Conservation (phyloP, 768 basidiomycete species). For the Naganishia friedmannii region DNA sequence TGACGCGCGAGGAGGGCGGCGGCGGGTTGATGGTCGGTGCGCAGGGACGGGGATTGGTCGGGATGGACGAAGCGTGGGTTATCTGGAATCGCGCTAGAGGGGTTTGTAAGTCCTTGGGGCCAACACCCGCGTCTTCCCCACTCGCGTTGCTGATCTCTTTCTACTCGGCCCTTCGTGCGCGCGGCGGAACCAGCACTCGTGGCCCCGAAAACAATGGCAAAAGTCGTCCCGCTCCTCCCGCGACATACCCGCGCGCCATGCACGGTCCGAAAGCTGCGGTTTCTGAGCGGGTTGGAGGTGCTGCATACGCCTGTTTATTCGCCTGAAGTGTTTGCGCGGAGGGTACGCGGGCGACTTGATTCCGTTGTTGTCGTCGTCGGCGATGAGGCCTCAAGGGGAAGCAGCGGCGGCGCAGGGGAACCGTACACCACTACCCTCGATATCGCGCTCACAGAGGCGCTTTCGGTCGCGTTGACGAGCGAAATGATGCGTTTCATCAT, state of each 20-base stretch:
- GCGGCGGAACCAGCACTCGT: conserved; percentile 65
- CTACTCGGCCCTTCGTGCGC: conserved; percentile 3
- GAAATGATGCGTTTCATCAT: conserved; percentile 80
- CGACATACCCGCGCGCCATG: conserved; percentile 61
- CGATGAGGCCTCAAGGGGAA: too few relatives aligned
- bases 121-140: background rate
- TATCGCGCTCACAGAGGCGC: conserved; percentile 66
- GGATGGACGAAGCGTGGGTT: conserved; percentile 90
- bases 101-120: conserved; percentile 63
- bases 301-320: conserved; percentile 79
- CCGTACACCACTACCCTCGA: conserved; percentile 54
- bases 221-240: conserved; percentile 67
- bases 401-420: background rate
- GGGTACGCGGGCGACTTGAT: conserved; percentile 43
- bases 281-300: conserved; percentile 72
- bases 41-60: conserved; percentile 69
- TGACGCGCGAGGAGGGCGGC: conserved; percentile 56
- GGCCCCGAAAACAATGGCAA: conserved; percentile 80
- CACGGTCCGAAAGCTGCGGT: conserved; percentile 64
- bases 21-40: conserved; percentile 61
- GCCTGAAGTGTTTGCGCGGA: conserved; percentile 64
- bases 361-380: background rate
- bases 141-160: background rate
- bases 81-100: conserved; percentile 92
- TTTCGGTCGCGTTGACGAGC: conserved; percentile 69